Percentiles rank a stretch among this genome's conserved stretches.
These are phyloP conservation scores for Cryptococcus jaspeensis DNA, from an alignment of 1,284 basidiomycete species.

Conservation along the genomic window DNA sequence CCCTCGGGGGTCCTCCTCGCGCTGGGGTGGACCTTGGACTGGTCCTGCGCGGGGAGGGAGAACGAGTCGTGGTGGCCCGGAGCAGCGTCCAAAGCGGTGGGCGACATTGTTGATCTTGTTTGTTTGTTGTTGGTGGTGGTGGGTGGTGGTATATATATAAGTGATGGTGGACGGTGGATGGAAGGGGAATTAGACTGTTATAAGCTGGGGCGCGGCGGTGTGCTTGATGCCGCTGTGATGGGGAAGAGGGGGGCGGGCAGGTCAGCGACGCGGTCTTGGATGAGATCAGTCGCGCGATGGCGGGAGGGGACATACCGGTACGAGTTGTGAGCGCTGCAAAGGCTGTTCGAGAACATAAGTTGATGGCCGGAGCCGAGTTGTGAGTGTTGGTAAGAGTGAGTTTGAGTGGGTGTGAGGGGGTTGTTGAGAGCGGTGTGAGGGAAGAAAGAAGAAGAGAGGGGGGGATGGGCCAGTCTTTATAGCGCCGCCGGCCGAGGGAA, in stretches of 20 bases:
- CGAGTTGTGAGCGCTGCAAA: constrained; percentile 48
- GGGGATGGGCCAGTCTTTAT: background rate
- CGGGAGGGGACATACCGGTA: constrained; percentile 34
- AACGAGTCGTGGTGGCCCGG: constrained; percentile 46
- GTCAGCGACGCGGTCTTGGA: constrained; percentile 1
- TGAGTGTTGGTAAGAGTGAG: background rate
- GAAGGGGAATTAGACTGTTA: constrained; percentile 32
- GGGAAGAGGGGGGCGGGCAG: constrained; percentile 42
- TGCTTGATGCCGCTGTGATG: constrained; percentile 50
- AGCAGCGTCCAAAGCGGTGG: constrained; percentile 44
- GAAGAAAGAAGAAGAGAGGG: constrained; percentile 6
- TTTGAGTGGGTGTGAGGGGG: background rate
- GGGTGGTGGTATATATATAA: constrained; percentile 1
- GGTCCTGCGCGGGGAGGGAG: constrained; percentile 59
- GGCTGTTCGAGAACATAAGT: constrained; percentile 49
- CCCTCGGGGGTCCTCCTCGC: constrained; percentile 67
- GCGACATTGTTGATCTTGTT: constrained; percentile 42
- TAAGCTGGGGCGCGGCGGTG: constrained; percentile 50
- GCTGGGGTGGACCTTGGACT: constrained; percentile 69
- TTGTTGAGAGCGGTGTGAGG: constrained; percentile 4
- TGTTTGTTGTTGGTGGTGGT: constrained; percentile 10
- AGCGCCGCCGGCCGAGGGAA: background rate
- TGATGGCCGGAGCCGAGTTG: constrained; percentile 20
- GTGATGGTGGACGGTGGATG: constrained; percentile 6
- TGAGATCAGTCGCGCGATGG: background rate